Evolutionary conservation across 2,329 filamentous ascomycete genomes (phyloP).

Genomic region (Hypoxylon sp.): DNA sequence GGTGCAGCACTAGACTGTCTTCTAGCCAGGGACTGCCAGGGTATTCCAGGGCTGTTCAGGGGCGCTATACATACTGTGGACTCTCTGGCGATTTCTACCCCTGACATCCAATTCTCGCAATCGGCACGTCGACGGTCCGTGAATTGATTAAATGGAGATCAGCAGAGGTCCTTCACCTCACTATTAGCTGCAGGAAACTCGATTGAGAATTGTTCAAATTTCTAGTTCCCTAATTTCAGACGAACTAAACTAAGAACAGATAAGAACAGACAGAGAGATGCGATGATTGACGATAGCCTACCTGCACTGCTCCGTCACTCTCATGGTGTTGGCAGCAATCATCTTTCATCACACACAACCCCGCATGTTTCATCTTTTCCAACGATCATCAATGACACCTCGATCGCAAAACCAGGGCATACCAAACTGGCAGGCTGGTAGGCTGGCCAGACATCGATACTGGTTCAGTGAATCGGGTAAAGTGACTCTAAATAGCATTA

Average conservation of each 20-base stretch:
- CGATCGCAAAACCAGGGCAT: not conserved
- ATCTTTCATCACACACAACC: constrained; percentile 22
- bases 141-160: constrained; percentile 15
- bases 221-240: constrained; percentile 1
- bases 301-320: no score
- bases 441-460: no score
- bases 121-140: constrained; percentile 14
- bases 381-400: constrained; percentile 7
- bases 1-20: constrained; percentile 4
- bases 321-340: not conserved
- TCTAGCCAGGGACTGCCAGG: constrained; percentile 21
- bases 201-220: constrained; percentile 22
- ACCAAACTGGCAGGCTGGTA: no score
- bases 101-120: constrained; percentile 18
- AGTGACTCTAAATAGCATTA: constrained; percentile 7
- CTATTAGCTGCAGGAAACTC: constrained; percentile 21
- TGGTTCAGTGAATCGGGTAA: no score
- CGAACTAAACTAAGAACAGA: not conserved
- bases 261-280: constrained; percentile 2
- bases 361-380: constrained; percentile 34
- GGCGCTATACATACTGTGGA: constrained; percentile 10
- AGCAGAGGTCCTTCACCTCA: no score
- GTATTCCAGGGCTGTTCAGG: constrained; percentile 3
- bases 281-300: constrained; percentile 15
- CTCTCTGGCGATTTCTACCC: constrained; percentile 3